phyloP scores from a whole-genome alignment of 306 rosid species.

The Hippophae rhamnoides region DNA sequence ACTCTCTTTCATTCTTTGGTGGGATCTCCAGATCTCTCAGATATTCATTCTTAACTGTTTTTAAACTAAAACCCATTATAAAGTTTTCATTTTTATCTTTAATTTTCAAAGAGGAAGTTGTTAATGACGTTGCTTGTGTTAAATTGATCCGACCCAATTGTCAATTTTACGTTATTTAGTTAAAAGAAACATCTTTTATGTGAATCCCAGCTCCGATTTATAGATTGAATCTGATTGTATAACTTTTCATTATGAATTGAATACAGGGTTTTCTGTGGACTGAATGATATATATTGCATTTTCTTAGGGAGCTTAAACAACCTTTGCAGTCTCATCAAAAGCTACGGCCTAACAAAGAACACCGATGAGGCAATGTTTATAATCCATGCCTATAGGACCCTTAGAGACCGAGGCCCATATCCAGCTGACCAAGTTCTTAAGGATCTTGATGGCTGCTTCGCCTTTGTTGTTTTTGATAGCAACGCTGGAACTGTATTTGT shows the following conservation, averaged over 20 bases:
- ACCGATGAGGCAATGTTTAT: slow-evolving; percentile 71
- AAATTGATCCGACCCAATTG: not conserved
- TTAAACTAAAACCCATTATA: too few species aligned
- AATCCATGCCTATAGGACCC: slow-evolving; percentile 72
- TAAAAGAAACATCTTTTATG: not conserved
- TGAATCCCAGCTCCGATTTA: not conserved
- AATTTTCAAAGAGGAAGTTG: too few species aligned
- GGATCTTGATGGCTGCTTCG: slow-evolving; percentile 78
- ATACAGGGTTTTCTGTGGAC: slow-evolving; percentile 71
- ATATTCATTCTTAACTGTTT: too few species aligned
- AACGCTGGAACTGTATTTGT: slow-evolving; percentile 56
- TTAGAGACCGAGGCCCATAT: slow-evolving; percentile 82
- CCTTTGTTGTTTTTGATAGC: slow-evolving; percentile 62
- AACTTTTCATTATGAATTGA: not conserved
- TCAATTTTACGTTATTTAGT: not conserved
- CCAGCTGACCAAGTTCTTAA: slow-evolving; percentile 93
- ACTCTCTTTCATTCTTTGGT: not conserved
- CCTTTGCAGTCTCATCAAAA: slow-evolving; percentile 55
- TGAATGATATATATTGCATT: slow-evolving; percentile 67
- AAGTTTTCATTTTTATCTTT: too few species aligned
- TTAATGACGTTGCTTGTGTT: not conserved
- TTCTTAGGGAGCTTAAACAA: slow-evolving; percentile 67
- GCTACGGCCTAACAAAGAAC: slow-evolving; percentile 66
- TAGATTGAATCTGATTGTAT: not conserved
- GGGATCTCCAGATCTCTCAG: not conserved